Evolutionary conservation across 2,329 filamentous ascomycete species (phyloP).

Genomic region (Myriosclerotinia duriaeana): DNA sequence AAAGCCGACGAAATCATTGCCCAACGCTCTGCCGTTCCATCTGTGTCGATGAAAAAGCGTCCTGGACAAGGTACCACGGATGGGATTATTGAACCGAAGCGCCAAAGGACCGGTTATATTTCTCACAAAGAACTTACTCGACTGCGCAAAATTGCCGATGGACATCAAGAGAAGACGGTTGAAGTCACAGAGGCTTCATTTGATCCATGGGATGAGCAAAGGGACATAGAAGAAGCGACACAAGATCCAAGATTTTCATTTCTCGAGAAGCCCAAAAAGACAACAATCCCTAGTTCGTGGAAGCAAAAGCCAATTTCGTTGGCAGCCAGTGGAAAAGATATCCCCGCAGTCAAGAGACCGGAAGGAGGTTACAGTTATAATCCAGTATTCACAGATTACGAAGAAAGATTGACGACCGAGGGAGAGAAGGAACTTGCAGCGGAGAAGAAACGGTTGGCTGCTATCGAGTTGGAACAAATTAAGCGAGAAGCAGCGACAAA

Average conservation of each 20-base stretch:
- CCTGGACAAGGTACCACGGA: conserved; percentile 67
- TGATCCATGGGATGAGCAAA: conserved; percentile 73
- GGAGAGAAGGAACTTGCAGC: conserved; percentile 76
- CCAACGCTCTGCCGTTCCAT: conserved; percentile 76
- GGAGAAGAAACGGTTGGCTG: conserved; percentile 71
- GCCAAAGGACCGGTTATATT: conserved; percentile 74
- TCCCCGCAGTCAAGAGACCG: conserved; percentile 78
- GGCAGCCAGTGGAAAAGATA: conserved; percentile 73
- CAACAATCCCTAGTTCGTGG: conserved; percentile 72
- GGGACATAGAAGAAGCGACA: conserved; percentile 45
- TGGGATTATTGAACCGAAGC: conserved; percentile 71
- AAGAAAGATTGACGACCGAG: conserved; percentile 70
- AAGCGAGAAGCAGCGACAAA: conserved; percentile 65
- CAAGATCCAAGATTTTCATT: conserved; percentile 61
- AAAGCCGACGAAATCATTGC: conserved; percentile 92
- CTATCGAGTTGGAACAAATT: conserved; percentile 64
- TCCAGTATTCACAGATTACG: conserved; percentile 82
- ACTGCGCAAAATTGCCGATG: conserved; percentile 76
- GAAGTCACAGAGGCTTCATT: conserved; percentile 63
- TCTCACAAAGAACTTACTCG: conserved; percentile 80
- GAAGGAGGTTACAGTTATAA: conserved; percentile 89
- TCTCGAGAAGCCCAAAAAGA: conserved; percentile 62
- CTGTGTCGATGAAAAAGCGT: conserved; percentile 77
- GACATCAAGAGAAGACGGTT: conserved; percentile 49
- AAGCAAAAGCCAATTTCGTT: conserved; percentile 77